Conservation (phyloP, 768 basidiomycete genomes). For the Trametes gibbosa region DNA sequence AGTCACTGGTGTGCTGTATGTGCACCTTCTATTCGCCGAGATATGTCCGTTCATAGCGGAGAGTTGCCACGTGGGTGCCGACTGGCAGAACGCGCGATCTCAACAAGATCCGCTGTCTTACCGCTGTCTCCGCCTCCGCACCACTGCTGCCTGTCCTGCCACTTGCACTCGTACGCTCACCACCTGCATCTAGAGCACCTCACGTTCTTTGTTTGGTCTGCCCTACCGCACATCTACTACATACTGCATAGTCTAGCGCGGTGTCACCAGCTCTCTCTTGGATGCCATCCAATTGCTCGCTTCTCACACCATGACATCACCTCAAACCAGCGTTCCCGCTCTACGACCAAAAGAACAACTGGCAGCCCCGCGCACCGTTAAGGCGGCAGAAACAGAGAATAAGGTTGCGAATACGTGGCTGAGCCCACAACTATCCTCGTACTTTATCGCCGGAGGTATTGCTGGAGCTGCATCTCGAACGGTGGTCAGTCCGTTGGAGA, state of each 20-base stretch:
- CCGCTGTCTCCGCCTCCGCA: conserved; percentile 1
- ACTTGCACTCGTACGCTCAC: background rate
- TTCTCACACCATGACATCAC: conserved; percentile 24
- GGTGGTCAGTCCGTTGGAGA: conserved; percentile 87
- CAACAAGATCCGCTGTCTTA: conserved; percentile 11
- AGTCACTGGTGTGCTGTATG: too few species aligned
- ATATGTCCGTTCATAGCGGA: background rate
- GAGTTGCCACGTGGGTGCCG: background rate
- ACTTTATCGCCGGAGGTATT: conserved; percentile 54
- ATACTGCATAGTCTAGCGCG: background rate
- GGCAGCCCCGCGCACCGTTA: conserved; percentile 6
- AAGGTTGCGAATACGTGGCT: conserved; percentile 19
- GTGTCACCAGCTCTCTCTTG: background rate
- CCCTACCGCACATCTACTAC: background rate
- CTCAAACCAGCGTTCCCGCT: conserved; percentile 10
- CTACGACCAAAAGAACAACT: conserved; percentile 1
- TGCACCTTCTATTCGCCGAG: background rate
- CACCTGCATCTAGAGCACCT: background rate
- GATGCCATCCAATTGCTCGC: conserved; percentile 6
- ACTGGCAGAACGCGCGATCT: conserved; percentile 7
- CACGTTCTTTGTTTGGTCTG: background rate
- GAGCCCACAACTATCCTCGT: conserved; percentile 40
- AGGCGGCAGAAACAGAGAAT: conserved; percentile 15
- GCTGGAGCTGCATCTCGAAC: conserved; percentile 77
- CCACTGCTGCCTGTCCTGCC: background rate